Percentiles rank a stretch among this genome's conserved stretches.
phyloP scores from a whole-genome alignment of 139 green algal species.

The Chlamydomonas eustigma region DNA sequence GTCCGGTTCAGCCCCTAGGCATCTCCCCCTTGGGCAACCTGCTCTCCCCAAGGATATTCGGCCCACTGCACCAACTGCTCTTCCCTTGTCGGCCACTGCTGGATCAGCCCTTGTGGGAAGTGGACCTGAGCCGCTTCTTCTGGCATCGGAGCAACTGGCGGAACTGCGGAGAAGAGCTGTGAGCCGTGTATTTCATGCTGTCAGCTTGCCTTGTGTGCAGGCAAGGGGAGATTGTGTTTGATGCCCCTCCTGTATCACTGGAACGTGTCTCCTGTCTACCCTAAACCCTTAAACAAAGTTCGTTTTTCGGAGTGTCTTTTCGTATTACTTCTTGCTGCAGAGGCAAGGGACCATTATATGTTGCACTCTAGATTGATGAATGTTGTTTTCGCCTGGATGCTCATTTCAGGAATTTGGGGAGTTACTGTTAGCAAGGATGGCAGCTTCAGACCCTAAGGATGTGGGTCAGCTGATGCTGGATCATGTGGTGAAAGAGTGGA shows the following conservation, averaged over 20 bases:
- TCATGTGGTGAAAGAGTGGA: not conserved
- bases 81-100: not conserved
- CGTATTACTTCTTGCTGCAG: no score
- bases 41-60: not conserved
- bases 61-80: no score
- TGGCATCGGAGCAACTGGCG: constrained; percentile 1
- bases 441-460: not conserved
- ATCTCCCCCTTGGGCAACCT: not conserved
- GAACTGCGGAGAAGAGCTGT: not conserved
- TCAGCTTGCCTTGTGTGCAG: no score
- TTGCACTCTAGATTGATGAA: no score
- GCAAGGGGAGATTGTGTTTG: no score
- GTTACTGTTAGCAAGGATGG: not conserved
- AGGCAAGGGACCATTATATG: no score
- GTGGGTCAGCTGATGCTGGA: not conserved
- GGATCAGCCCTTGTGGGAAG: not conserved
- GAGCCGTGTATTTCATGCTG: not conserved
- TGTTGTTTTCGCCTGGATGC: not conserved
- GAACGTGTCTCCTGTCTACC: no score
- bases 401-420: not conserved
- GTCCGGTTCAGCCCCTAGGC: not conserved
- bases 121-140: not conserved
- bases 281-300: no score
- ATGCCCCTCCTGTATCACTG: no score
- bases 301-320: no score